Evolutionary conservation across 345 rosid species (phyloP), one percentile per base, ranked within the genome.

Genomic region (Euphorbia lathyris): DNA sequence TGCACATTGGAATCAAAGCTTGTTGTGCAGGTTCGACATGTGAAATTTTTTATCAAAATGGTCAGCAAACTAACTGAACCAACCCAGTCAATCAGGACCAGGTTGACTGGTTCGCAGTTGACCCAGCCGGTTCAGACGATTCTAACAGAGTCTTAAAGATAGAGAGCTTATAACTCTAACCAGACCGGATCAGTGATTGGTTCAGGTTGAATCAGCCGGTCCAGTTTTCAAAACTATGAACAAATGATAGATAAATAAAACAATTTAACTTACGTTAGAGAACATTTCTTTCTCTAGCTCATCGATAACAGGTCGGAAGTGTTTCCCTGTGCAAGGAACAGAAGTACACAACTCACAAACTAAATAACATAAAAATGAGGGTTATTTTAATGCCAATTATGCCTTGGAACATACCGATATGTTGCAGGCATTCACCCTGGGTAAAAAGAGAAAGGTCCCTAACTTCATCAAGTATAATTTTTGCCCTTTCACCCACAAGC

Each of bases 401-500:
- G 58, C 57, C 25, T 58, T n/a, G 6, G 38, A 42, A 63, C 57
- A 62, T 73, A 95, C 99, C 99, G 58, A 95, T 84, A 81, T 95
- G 90, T 64, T 78, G 87, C 67, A 87, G 84, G 71, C 99, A 95
- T 59, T 88, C 92, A 60, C 75, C 80, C 63, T 78, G 88, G 25
- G 97, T 95, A 72, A 84, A 87, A 74, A 92, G 90, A 45, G 81
- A 82, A 79, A 85, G 59, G 73, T 77, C 86, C 67, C 80, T 87
- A 71, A 88, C 90, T 86, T 95, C 99, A 48, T 90, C 91, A 43
- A 92, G 91, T 70, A 95, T 87, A 74, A 95, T 87, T 80, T 85
- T 87, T 50, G 96, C 91, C 74, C 99, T 82, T 87, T 90, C 97
- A 69, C 90, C 85, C 30, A 87, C 76, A 45, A 95, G 93, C 67